Evolutionary conservation across 306 rosid genomes (phyloP).

Genomic region (Gleditsia sinensis): DNA sequence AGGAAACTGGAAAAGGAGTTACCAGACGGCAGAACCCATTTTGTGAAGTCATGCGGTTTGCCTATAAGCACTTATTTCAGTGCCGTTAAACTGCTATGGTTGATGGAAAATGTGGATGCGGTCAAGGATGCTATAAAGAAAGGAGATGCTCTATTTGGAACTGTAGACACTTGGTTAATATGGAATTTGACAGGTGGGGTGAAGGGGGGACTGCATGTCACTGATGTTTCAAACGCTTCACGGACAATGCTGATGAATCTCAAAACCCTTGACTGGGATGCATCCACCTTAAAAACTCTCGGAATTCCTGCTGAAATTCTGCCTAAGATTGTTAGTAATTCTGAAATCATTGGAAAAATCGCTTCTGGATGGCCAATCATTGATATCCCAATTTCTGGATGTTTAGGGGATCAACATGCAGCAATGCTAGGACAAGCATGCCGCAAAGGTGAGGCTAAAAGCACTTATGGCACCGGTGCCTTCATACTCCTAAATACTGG

Average conservation of each 20-base stretch:
- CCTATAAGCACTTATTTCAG: constrained; percentile 94
- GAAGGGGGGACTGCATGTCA: constrained; percentile 78
- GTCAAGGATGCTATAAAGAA: constrained; percentile 66
- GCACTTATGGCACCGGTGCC: constrained; percentile 96
- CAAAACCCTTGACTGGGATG: constrained; percentile 82
- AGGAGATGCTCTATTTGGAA: constrained; percentile 87
- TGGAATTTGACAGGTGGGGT: constrained; percentile 89
- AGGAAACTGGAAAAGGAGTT: constrained; percentile 84
- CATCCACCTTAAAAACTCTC: constrained; percentile 55
- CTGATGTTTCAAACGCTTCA: constrained; percentile 93
- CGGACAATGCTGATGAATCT: constrained; percentile 93
- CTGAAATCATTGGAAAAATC: constrained; percentile 77
- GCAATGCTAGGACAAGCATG: constrained; percentile 93
- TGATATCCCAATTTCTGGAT: constrained; percentile 79
- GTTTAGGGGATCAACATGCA: constrained; percentile 96
- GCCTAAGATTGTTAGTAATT: constrained; percentile 80
- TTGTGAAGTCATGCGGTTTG: constrained; percentile 80
- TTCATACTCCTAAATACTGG: constrained; percentile 91
- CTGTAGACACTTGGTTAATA: constrained; percentile 86
- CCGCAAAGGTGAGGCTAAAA: constrained; percentile 85
- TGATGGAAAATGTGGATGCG: constrained; percentile 70
- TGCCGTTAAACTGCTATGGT: constrained; percentile 81
- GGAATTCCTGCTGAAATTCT: constrained; percentile 61
- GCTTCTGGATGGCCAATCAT: constrained; percentile 68
- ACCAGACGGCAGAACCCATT: constrained; percentile 77